Base-by-base conservation (phyloP, 371 early-diverging fungal genomes). In the Nematocida minor region DNA sequence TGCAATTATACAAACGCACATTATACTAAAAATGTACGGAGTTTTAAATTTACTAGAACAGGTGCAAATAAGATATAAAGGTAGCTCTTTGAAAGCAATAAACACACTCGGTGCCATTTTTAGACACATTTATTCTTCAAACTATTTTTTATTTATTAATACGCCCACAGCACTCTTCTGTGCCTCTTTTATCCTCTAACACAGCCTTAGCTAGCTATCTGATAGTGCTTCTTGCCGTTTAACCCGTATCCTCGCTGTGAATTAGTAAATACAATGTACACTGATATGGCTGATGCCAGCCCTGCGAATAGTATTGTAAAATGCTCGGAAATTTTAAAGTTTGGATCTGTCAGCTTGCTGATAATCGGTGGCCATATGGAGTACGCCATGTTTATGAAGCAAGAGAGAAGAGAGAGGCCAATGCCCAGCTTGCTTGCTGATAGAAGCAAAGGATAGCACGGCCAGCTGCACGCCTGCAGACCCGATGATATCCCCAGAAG, bases 401-500 rank as follows among this genome's bases (percentile, higher is more conserved):
- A 83, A 1, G 57, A 79, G 4, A 84, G 54, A 25, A 79, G 60
- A 38, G 81, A 80, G 57, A 84, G 77, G 31, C 81, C 82, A n/a
- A 66, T 67, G 14, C 66, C 46, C 20, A 84, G 38, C 11, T 55
- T 71, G 25, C 70, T 77, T 9, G 69, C 78, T 25, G 80, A 80
- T 3, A 82, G 67, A 4, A 84, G 60, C 32, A 64, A 49, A 7
- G 83, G 80, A n/a, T 81, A 79, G 69, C 85, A 84, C 2, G 83
- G 82, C 85, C 85, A 83, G 62, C 82, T 80, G 55, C 81, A 83
- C 22, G 70, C 67, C 31, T 82, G 55, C 9, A 84, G 36, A 9
- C 81, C 83, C 18, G 79, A 55, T 0, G 83, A 57, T 18, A 83
- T 9, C 6, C 83, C 83, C 18, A 84, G 53, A 2, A 82, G 25